A percentile compares a stretch with the other conserved stretches of the same genome.
Evolutionary conservation across 2,329 filamentous ascomycete genomes (phyloP).

Genomic region (Thermomyces lanuginosus): DNA sequence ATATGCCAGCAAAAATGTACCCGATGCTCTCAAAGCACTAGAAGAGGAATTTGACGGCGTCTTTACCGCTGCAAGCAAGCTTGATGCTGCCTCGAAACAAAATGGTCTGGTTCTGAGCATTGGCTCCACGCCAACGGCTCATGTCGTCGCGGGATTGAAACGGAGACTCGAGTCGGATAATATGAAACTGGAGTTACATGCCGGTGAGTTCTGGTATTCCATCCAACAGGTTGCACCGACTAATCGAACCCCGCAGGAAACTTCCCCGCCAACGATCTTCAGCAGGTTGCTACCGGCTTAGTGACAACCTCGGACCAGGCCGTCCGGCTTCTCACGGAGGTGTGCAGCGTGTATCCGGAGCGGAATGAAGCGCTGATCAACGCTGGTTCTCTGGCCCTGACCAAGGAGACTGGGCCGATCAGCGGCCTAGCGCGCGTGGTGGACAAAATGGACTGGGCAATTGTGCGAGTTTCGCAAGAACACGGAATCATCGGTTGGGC

Average conservation of each 20-base stretch:
- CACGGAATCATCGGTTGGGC: conserved; percentile 22
- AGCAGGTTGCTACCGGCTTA: conserved; percentile 23
- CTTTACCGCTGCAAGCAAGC: conserved; percentile 15
- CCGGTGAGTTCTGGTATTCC: too few species aligned
- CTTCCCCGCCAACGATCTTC: conserved; percentile 25
- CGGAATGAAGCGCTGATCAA: conserved; percentile 26
- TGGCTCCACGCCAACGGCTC: conserved; percentile 23
- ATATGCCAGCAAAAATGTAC: conserved; percentile 16
- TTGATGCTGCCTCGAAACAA: conserved; percentile 6
- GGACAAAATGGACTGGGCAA: conserved; percentile 14
- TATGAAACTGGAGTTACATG: conserved; percentile 20
- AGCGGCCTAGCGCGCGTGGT: conserved; percentile 17
- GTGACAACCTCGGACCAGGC: conserved; percentile 16
- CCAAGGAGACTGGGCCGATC: conserved; percentile 17
- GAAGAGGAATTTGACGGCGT: conserved; percentile 17
- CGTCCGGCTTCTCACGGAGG: conserved; percentile 17
- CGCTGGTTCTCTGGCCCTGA: conserved; percentile 21
- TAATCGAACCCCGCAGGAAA: too few species aligned
- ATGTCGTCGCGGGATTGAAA: conserved; percentile 18
- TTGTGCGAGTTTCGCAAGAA: conserved; percentile 23
- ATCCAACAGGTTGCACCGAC: too few species aligned
- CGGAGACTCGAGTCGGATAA: conserved; percentile 12
- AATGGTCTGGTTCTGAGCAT: conserved; percentile 18
- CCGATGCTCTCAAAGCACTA: conserved; percentile 17
- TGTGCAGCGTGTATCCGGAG: conserved; percentile 25